Base-by-base conservation (phyloP, 2,329 filamentous ascomycete species). In the Sporothrix sp. region DNA sequence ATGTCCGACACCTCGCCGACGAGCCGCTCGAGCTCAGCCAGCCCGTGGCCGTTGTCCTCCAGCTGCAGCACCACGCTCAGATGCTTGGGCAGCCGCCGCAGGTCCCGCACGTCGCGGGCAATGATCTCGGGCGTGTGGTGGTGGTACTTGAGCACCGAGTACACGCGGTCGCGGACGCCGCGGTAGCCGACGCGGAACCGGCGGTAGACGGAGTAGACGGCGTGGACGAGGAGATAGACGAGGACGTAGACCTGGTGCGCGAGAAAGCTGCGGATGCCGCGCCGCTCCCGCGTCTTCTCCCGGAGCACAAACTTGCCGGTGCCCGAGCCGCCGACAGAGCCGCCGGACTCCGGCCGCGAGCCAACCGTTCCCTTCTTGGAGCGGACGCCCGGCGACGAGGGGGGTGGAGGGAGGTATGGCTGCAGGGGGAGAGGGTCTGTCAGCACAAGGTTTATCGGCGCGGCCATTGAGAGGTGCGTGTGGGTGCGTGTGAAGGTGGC, bases 41-140 rank as follows among this genome's bases (percentile, higher is more conserved):
- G 76, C 60, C 84, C 75, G 62, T 81, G 74, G 52, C 82, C 74
- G 52, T 84, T 79, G 63, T 83, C 74, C 60, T 91, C 81, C 43
- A 87, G 71, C 52, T 83, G 84, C 52, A 98, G 69, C 50, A 97
- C 83, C 10, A 95, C 84, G 62, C 89, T 96, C 46, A 98, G 66
- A 63, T 98, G 93, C 57, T 85, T 79, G 2, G 93, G 93, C 54
- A 94, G 68, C 59, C 84, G 81, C 52, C 73, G 76, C 52, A 98
- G 68, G 9, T 76, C 75, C 64, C 81, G 81, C 23, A 97, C 84
- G 68, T 98, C 93, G 61, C 85, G 83, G 61, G 84, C 82, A 59
- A 98, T 95, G 63, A 95, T 81, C 63, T 95, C 87, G 7, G 93
- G 93, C 1, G 91, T 95, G 48, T 87, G 86, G 67, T 98, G 93